Base-by-base conservation (phyloP, 345 rosid species). In the Hibiscus trionum region DNA sequence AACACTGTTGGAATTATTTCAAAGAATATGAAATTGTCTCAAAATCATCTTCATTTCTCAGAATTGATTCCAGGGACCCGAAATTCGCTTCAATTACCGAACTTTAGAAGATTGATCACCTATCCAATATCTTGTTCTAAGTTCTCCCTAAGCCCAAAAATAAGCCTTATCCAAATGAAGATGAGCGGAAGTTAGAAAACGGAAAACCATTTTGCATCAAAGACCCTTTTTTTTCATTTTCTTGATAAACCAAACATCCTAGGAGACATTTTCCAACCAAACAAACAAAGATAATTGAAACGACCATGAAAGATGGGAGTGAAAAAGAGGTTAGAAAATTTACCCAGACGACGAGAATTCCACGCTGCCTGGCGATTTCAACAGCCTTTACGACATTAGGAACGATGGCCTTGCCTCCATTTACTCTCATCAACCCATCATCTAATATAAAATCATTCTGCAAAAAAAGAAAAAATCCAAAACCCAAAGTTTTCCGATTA, bases 281-380 rank as follows among this genome's bases (percentile, higher is more conserved):
- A 6, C 19, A 50, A 50, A 50, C 56, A 14, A 4, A 50, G 12
- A 9, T 0, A 42, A 42, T 8, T 42, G 19, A 26, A 12, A 26
- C 39, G 3, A n/a, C 27, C 26, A 19, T 12, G 6, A 14, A 39
- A 4, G 39, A 64, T 14, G 14, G 14, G 39, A 1, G 3, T 46
- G 37, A 5, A 16, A 5, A 56, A 21, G 58, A n/a, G 60, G 2
- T 1, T 29, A 42, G n/a, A 37, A 37, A 50, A 4, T 49, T 66
- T 86, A 94, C 97, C 97, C 97, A 94, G 63, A 87, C 78, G 0
- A 94, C 88, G 61, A 88, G 88, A 63, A 90, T 65, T n/a, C 90
- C 91, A 63, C 85, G 91, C 77, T 80, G 80, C 87, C 98, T 84
- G 62, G 74, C 74, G 39, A 44, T 59, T 71, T 58, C 66, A 12